Evolutionary conservation across 805 yeast species (phyloP).

Genomic region (Metschnikowia aberdeeniae): DNA sequence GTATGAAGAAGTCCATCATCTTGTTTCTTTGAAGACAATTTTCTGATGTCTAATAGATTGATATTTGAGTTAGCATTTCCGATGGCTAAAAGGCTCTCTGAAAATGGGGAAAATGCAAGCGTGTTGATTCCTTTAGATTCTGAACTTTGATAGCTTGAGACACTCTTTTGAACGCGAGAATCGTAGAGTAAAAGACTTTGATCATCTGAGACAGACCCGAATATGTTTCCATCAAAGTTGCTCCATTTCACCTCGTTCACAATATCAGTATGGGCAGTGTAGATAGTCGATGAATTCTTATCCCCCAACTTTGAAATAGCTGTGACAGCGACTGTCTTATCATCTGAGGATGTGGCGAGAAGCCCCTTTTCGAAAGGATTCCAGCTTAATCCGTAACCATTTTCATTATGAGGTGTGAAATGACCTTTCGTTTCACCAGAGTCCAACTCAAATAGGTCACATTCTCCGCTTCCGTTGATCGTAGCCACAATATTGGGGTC

Average conservation of each 20-base stretch:
- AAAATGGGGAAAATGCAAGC: constrained; percentile 60
- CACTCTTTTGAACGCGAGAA: constrained; percentile 33
- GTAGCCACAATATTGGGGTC: constrained; percentile 54
- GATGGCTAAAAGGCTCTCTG: constrained; percentile 57
- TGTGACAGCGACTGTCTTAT: constrained; percentile 58
- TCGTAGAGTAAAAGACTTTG: constrained; percentile 53
- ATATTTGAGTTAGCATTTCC: constrained; percentile 69
- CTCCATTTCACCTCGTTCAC: constrained; percentile 81
- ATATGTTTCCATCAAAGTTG: constrained; percentile 41
- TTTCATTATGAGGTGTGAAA: constrained; percentile 53
- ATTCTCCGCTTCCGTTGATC: constrained; percentile 63
- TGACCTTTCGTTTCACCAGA: constrained; percentile 25
- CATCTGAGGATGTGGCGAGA: constrained; percentile 63
- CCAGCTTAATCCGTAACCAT: constrained; percentile 78
- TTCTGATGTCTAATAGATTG: constrained; percentile 61
- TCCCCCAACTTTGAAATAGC: constrained; percentile 31
- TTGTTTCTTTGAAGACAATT: constrained; percentile 19
- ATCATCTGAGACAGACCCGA: constrained; percentile 78
- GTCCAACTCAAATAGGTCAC: constrained; percentile 48
- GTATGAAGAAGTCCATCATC: constrained; percentile 49
- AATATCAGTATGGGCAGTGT: constrained; percentile 45
- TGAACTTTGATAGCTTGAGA: constrained; percentile 21
- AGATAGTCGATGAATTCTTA: constrained; percentile 8
- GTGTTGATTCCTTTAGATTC: constrained; percentile 51
- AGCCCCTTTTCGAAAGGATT: constrained; percentile 45